These are phyloP conservation scores for Lolium perenne DNA, from an alignment of 176 grass and related monocot species.

Conservation along the genomic window DNA sequence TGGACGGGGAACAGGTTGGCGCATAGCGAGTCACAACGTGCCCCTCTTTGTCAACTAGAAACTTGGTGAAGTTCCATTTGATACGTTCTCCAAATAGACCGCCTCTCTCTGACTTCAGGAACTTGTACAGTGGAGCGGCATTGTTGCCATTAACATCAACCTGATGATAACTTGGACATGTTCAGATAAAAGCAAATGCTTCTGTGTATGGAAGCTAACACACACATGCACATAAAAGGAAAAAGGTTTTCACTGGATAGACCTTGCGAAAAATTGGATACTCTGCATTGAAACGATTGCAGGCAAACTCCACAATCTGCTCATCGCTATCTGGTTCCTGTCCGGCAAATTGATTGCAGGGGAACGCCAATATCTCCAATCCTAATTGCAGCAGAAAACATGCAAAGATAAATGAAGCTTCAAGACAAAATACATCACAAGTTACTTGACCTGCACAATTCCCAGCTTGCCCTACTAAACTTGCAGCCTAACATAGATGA, in stretches of 20 bases:
- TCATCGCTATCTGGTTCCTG: constrained; percentile 61
- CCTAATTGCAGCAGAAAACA: constrained; percentile 30
- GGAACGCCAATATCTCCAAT: constrained; percentile 62
- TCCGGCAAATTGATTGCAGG: constrained; percentile 67
- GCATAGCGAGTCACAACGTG: constrained; percentile 55
- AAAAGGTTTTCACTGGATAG: constrained; percentile 3
- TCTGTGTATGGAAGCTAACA: neutral
- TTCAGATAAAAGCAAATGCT: neutral
- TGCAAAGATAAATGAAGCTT: constrained; percentile 26
- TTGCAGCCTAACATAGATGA: neutral
- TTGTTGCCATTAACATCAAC: constrained; percentile 66
- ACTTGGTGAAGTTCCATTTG: constrained; percentile 78
- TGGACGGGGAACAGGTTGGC: constrained; percentile 53
- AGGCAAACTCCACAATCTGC: constrained; percentile 64
- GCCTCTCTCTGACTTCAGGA: constrained; percentile 51
- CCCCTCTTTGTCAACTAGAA: constrained; percentile 66
- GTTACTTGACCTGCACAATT: neutral
- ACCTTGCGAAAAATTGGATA: constrained; percentile 73
- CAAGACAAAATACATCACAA: neutral
- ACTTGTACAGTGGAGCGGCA: constrained; percentile 64
- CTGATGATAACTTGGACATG: constrained; percentile 27
- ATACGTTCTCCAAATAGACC: constrained; percentile 58
- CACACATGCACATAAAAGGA: neutral
- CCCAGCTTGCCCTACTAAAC: neutral
- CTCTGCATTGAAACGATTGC: constrained; percentile 55